Evolutionary conservation across 2,329 filamentous ascomycete genomes (phyloP).

Genomic region (Arthrobotrys conoides): DNA sequence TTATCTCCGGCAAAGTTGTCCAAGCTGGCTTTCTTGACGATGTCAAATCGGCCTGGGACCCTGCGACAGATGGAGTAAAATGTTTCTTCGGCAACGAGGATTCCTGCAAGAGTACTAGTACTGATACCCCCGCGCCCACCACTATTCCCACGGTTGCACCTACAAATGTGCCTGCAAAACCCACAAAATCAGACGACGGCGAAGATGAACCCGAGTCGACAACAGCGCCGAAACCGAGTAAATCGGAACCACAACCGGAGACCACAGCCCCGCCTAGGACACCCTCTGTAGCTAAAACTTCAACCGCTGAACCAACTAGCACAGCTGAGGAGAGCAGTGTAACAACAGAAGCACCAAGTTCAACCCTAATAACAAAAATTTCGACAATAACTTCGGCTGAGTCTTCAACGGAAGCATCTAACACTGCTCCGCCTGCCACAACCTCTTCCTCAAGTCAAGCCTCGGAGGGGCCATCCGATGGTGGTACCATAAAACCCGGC

Average conservation of each 20-base stretch:
- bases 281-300: conserved; percentile 22
- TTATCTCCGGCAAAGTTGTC: conserved; percentile 24
- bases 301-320: conserved; percentile 2
- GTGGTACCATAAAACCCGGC: conserved; percentile 42
- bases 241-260: conserved; percentile 15
- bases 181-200: conserved; percentile 23
- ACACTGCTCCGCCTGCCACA: conserved; percentile 8
- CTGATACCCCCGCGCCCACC: conserved; percentile 22
- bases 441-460: conserved; percentile 34
- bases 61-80: conserved; percentile 44
- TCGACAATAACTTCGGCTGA: conserved; percentile 7
- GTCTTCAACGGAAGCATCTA: conserved; percentile 5
- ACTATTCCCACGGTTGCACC: conserved; percentile 24
- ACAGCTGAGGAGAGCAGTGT: background rate
- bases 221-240: conserved; percentile 16
- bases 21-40: conserved; percentile 32
- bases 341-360: conserved; percentile 27
- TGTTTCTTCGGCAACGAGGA: conserved; percentile 53
- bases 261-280: conserved; percentile 28
- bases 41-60: conserved; percentile 34
- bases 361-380: conserved; percentile 27
- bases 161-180: conserved; percentile 24
- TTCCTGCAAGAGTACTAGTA: conserved; percentile 27
- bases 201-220: conserved; percentile 28
- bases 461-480: conserved; percentile 15